Conservation (phyloP, 768 basidiomycete genomes). For the Suillus discolor region DNA sequence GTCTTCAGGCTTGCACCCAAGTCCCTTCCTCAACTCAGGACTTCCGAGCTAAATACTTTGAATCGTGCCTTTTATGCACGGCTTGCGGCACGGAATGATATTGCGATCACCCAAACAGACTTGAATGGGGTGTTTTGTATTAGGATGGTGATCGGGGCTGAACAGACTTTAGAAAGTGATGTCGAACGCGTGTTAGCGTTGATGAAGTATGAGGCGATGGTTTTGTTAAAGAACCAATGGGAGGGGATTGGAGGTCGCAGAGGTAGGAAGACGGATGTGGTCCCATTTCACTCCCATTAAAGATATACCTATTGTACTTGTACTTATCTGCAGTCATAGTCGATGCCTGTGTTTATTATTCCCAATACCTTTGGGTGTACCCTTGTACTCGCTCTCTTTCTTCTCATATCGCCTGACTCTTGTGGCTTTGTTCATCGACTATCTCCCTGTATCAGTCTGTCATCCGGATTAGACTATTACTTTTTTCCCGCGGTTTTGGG, state of each 20-base stretch:
- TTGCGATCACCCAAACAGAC: slow-evolving; percentile 78
- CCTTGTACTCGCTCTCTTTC: not conserved
- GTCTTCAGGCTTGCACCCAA: slow-evolving; percentile 70
- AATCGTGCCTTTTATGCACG: slow-evolving; percentile 65
- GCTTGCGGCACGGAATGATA: slow-evolving; percentile 60
- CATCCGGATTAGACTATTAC: not conserved
- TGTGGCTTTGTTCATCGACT: not conserved
- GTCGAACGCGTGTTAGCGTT: slow-evolving; percentile 56
- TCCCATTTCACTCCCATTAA: too few relatives aligned
- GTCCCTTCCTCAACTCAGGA: slow-evolving; percentile 21
- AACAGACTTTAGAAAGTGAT: slow-evolving; percentile 64
- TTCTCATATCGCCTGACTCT: not conserved
- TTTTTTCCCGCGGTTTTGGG: not conserved
- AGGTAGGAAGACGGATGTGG: not conserved
- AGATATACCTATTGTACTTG: too few relatives aligned
- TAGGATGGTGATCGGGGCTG: slow-evolving; percentile 75
- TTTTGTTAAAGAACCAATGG: not conserved
- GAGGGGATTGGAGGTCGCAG: not conserved
- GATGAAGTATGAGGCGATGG: not conserved
- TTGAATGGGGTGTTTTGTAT: slow-evolving; percentile 76
- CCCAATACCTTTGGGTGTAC: not conserved
- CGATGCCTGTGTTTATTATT: too few relatives aligned
- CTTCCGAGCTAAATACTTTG: slow-evolving; percentile 57
- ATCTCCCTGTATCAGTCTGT: not conserved
- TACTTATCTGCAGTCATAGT: too few relatives aligned